Evolutionary conservation across 345 rosid species (phyloP), one percentile per base, ranked within the genome.

Genomic region (Syzygium aromaticum): DNA sequence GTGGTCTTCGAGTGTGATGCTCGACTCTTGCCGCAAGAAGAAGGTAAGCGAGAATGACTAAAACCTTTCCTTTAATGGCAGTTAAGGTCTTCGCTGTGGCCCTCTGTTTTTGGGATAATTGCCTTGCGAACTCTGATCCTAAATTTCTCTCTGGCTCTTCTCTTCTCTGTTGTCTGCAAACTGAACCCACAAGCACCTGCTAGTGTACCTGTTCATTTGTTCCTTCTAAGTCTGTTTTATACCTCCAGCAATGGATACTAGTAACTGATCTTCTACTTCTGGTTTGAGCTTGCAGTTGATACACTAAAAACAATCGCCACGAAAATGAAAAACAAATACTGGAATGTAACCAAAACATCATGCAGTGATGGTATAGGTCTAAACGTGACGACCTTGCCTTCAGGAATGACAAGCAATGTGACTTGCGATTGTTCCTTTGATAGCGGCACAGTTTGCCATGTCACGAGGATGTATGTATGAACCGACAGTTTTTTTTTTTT

Each of bases 1-100:
- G 78, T 30, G 14, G 85, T 67, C 43, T 86, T 91, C 27, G 90
- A 92, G 88, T 90, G 91, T 52, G 88, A 85, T 77, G 95, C 94
- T 90, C 95, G 89, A 87, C 90, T 88, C 53, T 86, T 95, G 86
- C 95, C 96, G 5, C 89, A 46, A 3, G 92, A 91, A 27, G 97
- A 95, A 94, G 98, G 98, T 94, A 73, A 23, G 80, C 78, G 63
- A 67, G 46, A 33, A 67, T 4, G 7, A 33, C 78, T 17, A 77
- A 14, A 25, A 49, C 23, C 63, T 52, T 8, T 1, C 23, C 28
- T 38, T 27, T 52, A 10, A 4, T 77, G 57, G 73, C 54, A 54
- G 77, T 86, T 25, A 54, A 12, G 64, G 23, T 77, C 53, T 86
- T 38, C 46, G 5, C 10, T 67, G 40, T 33, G 46, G 43, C 43